A percentile compares a stretch with the other conserved stretches of the same genome.
These are phyloP conservation scores for Corinectria fuckeliana DNA, from an alignment of 2,329 filamentous ascomycete species.

Conservation along the genomic window DNA sequence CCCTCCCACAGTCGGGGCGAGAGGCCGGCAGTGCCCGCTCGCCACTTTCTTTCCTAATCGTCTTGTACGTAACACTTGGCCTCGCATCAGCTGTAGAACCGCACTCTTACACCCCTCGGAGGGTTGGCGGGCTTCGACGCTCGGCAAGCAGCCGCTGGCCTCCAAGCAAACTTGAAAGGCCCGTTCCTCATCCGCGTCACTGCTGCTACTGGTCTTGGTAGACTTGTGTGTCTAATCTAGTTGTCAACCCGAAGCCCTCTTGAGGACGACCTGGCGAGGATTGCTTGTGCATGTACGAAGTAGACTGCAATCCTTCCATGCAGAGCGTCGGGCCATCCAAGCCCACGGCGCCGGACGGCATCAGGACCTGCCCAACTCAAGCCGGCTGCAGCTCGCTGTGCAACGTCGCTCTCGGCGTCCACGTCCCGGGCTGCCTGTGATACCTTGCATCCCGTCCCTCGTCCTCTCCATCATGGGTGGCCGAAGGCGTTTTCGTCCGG, in stretches of 20 bases:
- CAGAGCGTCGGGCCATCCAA: neutral
- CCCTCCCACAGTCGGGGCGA: neutral
- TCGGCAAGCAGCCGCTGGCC: neutral
- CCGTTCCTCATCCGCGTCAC: no score
- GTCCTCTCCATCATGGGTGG: neutral
- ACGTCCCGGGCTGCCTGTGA: neutral
- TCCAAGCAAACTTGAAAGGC: neutral
- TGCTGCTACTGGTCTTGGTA: no score
- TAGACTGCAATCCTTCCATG: no score
- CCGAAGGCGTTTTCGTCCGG: conserved; percentile 4
- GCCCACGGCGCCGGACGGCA: neutral
- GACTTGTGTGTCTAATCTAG: neutral
- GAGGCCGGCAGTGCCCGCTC: neutral
- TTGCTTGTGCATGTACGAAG: neutral
- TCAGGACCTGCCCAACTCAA: neutral
- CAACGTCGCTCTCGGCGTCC: neutral
- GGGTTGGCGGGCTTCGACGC: neutral
- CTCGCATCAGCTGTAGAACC: neutral
- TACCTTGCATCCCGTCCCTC: neutral
- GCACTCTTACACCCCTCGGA: neutral
- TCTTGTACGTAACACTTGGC: neutral
- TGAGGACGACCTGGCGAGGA: no score
- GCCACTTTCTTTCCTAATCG: neutral
- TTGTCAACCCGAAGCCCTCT: no score
- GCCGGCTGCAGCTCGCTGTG: neutral